Conservation (phyloP, 2,329 filamentous ascomycete genomes). For the Whalleya microplaca region DNA sequence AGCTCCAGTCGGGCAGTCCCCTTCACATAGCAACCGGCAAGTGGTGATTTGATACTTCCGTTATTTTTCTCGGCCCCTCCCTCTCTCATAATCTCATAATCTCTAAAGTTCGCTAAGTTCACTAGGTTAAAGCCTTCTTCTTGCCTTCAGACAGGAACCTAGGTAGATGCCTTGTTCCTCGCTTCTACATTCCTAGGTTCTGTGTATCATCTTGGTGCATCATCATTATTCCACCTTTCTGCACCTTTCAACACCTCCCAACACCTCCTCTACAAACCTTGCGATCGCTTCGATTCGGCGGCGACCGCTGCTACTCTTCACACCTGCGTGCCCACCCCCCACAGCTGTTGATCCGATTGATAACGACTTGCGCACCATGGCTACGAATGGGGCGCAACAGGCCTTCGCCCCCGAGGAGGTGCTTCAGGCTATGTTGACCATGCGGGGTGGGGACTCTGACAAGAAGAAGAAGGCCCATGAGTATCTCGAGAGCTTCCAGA, state of each 20-base stretch:
- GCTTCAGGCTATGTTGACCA: constrained; percentile 84
- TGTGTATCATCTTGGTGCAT: constrained; percentile 6
- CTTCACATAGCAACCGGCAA: constrained; percentile 26
- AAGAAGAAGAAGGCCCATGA: constrained; percentile 90
- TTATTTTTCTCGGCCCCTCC: constrained; percentile 34
- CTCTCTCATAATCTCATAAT: constrained; percentile 20
- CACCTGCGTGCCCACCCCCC: constrained; percentile 33
- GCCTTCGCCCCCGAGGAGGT: constrained; percentile 77
- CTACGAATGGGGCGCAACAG: constrained; percentile 66
- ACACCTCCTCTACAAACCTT: constrained; percentile 6
- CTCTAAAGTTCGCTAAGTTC: no score
- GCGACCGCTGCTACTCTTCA: constrained; percentile 25
- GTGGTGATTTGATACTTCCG: constrained; percentile 13
- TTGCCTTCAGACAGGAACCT: not conserved
- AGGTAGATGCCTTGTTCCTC: not conserved
- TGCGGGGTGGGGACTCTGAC: constrained; percentile 82
- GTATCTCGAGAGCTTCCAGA: constrained; percentile 94
- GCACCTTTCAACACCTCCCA: no score
- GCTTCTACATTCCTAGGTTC: constrained; percentile 5
- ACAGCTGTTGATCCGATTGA: constrained; percentile 28
- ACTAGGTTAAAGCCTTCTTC: no score
- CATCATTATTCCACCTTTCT: no score
- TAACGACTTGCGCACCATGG: constrained; percentile 57
- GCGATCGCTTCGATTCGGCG: constrained; percentile 21
- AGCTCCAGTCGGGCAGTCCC: constrained; percentile 4